Evolutionary conservation across 306 rosid genomes (phyloP), one percentile per base, ranked within the genome.

Genomic region (Lablab purpureus): DNA sequence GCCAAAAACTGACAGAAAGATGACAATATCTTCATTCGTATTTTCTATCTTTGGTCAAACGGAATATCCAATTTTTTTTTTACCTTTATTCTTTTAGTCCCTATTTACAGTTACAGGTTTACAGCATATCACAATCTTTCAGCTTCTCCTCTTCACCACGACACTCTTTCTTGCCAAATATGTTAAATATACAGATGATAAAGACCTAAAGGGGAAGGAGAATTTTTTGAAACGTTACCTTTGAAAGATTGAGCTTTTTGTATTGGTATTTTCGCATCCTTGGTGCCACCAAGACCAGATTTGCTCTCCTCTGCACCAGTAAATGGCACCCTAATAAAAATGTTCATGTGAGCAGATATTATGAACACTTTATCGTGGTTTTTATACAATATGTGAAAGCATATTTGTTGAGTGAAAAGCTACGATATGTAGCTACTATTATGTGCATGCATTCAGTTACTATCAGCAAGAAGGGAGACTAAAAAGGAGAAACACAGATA

Each of bases 201-300:
- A 73, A 58, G 43, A 15, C 43, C 22, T 13, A 32, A 66, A 47
- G 43, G 17, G 14, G 60, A 55, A 6, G 23, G 15, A 66, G 2
- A 2, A 2, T 9, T 40, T 9, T 40, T 63, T 3, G 1, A 17
- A 19, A 21, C 15, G 19, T 50, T 56, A 91, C 99, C 99, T 93
- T 88, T 87, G 80, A 84, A 83, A 74, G 96, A 81, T 52, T 32
- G 85, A 15, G 87, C 60, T 71, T 84, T 86, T 60, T 79, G 93
- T 1, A 76, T 62, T 46, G 79, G 50, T 79, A 86, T 75, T 74
- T 83, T 85, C 83, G 10, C 74, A 74, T 87, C 89, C 65, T 56
- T 70, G 60, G 71, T 45, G 54, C 86, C 80, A 82, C 75, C 63
- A 7, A 19, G 59, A 73, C 71, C 82, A 62, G 60, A 62, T 63